Evolutionary conservation across 2,329 filamentous ascomycete species (phyloP).

Genomic region (Rachicladosporium sp.): DNA sequence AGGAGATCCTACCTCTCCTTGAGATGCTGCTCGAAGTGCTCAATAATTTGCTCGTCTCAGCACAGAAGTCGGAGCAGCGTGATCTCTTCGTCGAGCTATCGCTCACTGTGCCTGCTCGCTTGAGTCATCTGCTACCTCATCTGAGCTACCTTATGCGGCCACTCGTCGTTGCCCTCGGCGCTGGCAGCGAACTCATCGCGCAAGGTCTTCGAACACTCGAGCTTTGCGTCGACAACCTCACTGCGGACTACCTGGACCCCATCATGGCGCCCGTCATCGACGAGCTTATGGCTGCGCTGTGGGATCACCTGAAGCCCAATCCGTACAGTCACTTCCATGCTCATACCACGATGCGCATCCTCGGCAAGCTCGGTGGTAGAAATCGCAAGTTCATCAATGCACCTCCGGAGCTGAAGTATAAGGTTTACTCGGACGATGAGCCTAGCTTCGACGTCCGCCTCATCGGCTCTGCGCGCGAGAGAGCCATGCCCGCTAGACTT

Average conservation of each 20-base stretch:
- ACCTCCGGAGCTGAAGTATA: slow-evolving; percentile 70
- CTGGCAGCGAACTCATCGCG: slow-evolving; percentile 75
- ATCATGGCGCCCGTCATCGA: slow-evolving; percentile 99
- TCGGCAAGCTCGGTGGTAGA: slow-evolving; percentile 88
- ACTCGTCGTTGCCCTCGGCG: slow-evolving; percentile 84
- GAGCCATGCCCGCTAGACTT: slow-evolving; percentile 74
- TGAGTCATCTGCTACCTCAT: slow-evolving; percentile 91
- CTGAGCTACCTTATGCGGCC: slow-evolving; percentile 95
- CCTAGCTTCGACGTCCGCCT: slow-evolving; percentile 81
- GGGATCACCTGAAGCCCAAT: slow-evolving; percentile 85
- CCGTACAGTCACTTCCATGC: slow-evolving; percentile 97
- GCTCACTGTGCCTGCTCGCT: slow-evolving; percentile 81
- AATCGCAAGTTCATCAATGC: slow-evolving; percentile 94
- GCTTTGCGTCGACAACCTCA: slow-evolving; percentile 94
- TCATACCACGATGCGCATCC: slow-evolving; percentile 92
- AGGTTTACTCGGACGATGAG: slow-evolving; percentile 74
- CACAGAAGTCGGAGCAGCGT: slow-evolving; percentile 76
- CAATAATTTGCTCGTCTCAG: slow-evolving; percentile 84
- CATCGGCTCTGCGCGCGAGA: slow-evolving; percentile 64
- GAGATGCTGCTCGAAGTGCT: slow-evolving; percentile 97
- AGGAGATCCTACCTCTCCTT: slow-evolving; percentile 87
- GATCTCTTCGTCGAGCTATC: slow-evolving; percentile 97
- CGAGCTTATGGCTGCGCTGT: slow-evolving; percentile 93
- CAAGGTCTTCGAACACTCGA: slow-evolving; percentile 89
- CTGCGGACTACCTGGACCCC: slow-evolving; percentile 91